Percentiles rank a stretch among this genome's conserved stretches.
Conservation (phyloP, 352 stramenopile genomes). For the Phytophthora tubulina region DNA sequence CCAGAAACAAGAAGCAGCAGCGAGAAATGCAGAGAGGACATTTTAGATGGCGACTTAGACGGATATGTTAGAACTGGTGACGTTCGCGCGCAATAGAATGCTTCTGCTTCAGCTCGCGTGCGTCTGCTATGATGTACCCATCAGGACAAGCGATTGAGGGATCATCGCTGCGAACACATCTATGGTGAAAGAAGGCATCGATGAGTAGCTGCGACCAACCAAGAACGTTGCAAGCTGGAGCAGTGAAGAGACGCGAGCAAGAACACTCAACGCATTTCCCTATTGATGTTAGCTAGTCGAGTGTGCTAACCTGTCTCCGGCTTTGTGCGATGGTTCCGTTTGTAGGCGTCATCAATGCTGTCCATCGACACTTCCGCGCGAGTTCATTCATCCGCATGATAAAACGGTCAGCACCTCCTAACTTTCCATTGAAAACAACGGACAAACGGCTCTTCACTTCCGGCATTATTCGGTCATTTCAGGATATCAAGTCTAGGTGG, state of each 20-base stretch:
- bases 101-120: conserved; percentile 44
- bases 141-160: not conserved
- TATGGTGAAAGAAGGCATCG: not conserved
- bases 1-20: conserved; percentile 42
- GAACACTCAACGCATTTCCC: too few relatives aligned
- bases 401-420: conserved; percentile 37
- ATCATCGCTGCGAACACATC: too few relatives aligned
- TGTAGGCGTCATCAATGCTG: not conserved
- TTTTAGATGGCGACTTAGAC: conserved; percentile 61
- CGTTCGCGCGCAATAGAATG: conserved; percentile 57
- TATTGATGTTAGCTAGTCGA: not conserved
- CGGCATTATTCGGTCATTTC: conserved; percentile 21
- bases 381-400: conserved; percentile 26
- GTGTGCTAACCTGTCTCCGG: not conserved
- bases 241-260: not conserved
- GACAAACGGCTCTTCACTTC: conserved; percentile 31
- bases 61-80: conserved; percentile 62
- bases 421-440: conserved; percentile 37
- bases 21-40: conserved; percentile 41
- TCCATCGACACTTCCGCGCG: not conserved
- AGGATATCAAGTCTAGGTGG: conserved; percentile 14
- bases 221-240: conserved; percentile 3
- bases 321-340: not conserved
- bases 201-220: not conserved
- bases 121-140: not conserved